Evolutionary conservation across 345 rosid genomes (phyloP).

Genomic region (Tarenaya hassleriana): DNA sequence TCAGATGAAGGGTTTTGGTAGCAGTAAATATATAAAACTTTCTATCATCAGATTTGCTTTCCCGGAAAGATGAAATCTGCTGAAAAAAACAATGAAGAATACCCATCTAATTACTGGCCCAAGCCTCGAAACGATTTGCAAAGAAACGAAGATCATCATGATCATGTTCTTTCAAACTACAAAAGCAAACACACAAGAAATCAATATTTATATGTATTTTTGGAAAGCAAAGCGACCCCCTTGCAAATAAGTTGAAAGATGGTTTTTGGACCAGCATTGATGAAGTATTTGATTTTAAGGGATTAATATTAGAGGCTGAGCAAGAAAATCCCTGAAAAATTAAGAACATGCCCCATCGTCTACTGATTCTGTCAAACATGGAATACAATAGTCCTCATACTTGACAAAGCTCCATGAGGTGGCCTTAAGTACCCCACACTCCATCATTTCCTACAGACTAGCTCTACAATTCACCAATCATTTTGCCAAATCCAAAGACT

Average conservation of each 20-base stretch:
- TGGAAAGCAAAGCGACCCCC: background rate
- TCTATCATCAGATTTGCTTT: constrained; percentile 90
- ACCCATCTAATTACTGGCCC: constrained; percentile 2
- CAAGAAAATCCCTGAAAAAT: background rate
- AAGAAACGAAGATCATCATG: too few relatives aligned
- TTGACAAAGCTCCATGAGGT: constrained; percentile 20
- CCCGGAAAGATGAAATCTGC: constrained; percentile 94
- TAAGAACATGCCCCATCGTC: background rate
- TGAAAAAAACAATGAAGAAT: constrained; percentile 26
- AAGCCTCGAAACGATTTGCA: background rate
- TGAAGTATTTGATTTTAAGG: constrained; percentile 4
- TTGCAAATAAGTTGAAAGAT: background rate
- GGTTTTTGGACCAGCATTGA: constrained; percentile 14
- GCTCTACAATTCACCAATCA: constrained; percentile 25
- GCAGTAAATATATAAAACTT: constrained; percentile 88
- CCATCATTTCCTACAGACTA: constrained; percentile 14
- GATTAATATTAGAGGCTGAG: constrained; percentile 12
- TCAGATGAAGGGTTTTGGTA: constrained; percentile 88
- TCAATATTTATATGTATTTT: too few relatives aligned
- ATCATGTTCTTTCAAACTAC: too few relatives aligned
- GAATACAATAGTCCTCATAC: background rate
- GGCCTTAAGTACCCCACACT: constrained; percentile 27
- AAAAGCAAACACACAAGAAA: constrained; percentile 7
- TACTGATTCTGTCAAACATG: background rate
- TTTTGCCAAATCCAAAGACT: constrained; percentile 1